A percentile compares a stretch with the other conserved stretches of the same genome.
Conservation (phyloP, 2,329 filamentous ascomycete genomes). For the Talaromyces atroroseus region DNA sequence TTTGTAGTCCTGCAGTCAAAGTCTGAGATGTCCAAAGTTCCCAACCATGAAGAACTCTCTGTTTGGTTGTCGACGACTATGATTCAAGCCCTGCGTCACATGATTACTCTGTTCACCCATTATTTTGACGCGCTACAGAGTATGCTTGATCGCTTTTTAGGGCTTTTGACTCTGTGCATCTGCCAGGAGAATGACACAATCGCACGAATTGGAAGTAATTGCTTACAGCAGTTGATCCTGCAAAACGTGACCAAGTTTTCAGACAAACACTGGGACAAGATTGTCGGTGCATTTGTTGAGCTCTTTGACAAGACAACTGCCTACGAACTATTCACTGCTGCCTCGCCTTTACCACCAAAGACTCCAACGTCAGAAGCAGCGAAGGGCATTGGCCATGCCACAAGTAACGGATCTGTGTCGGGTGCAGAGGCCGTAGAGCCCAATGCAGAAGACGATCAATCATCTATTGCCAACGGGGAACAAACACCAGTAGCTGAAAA, state of each 20-base stretch:
- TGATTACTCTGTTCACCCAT: constrained; percentile 98
- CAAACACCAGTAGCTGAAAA: constrained; percentile 26
- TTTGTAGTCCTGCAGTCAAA: constrained; percentile 97
- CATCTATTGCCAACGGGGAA: constrained; percentile 25
- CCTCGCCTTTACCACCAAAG: constrained; percentile 44
- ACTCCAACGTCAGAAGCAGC: constrained; percentile 14
- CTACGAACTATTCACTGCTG: constrained; percentile 89
- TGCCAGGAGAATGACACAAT: constrained; percentile 99
- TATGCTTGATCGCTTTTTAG: constrained; percentile 96
- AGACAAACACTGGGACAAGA: constrained; percentile 82
- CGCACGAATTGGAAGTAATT: constrained; percentile 95
- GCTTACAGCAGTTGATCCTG: constrained; percentile 89
- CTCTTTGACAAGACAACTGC: constrained; percentile 93
- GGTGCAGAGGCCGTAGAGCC: constrained; percentile 20
- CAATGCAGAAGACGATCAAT: constrained; percentile 20
- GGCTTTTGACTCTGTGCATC: constrained; percentile 90
- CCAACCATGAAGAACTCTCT: constrained; percentile 93
- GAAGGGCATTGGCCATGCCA: constrained; percentile 29
- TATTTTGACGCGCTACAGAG: constrained; percentile 95
- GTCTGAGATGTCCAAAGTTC: constrained; percentile 90
- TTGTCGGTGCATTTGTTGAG: constrained; percentile 92
- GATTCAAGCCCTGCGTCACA: constrained; percentile 96
- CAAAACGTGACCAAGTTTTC: constrained; percentile 94
- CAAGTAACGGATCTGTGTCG: constrained; percentile 21
- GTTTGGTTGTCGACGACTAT: constrained; percentile 99